phyloP scores from a whole-genome alignment of 768 basidiomycete genomes.

The Porphyrellus cyaneotinctus region DNA sequence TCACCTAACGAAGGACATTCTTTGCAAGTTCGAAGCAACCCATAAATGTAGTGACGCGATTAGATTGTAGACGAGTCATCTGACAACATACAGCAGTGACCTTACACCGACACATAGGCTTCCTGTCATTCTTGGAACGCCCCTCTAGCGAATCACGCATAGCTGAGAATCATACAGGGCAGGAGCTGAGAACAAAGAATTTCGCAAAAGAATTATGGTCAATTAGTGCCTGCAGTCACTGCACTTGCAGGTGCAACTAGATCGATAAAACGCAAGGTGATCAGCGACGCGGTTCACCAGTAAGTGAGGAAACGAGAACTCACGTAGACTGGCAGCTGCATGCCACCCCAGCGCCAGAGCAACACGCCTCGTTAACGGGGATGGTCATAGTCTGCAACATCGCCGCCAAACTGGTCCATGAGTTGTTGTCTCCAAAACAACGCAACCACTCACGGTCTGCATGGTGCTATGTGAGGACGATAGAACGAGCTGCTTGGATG shows the following conservation, averaged over 20 bases:
- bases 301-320: slow-evolving; percentile 6
- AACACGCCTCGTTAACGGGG: slow-evolving; percentile 21
- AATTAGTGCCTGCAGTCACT: slow-evolving; percentile 19
- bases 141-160: too few species aligned
- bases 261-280: too few species aligned
- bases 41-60: too few species aligned
- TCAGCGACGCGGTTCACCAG: background rate
- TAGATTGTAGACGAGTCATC: too few species aligned
- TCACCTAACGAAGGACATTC: too few species aligned
- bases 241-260: slow-evolving; percentile 18
- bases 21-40: too few species aligned
- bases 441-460: too few species aligned
- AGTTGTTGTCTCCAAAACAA: slow-evolving; percentile 5
- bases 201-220: background rate
- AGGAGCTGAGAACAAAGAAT: background rate
- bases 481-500: background rate
- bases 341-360: background rate
- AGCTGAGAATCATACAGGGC: background rate
- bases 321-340: slow-evolving; percentile 15
- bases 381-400: slow-evolving; percentile 6
- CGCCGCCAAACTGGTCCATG: background rate
- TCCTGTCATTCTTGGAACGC: too few species aligned
- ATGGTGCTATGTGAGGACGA: background rate
- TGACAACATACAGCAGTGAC: too few species aligned
- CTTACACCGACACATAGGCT: too few species aligned